Evolutionary conservation across 2,329 filamentous ascomycete species (phyloP).

Genomic region (Ophiostoma piceae): DNA sequence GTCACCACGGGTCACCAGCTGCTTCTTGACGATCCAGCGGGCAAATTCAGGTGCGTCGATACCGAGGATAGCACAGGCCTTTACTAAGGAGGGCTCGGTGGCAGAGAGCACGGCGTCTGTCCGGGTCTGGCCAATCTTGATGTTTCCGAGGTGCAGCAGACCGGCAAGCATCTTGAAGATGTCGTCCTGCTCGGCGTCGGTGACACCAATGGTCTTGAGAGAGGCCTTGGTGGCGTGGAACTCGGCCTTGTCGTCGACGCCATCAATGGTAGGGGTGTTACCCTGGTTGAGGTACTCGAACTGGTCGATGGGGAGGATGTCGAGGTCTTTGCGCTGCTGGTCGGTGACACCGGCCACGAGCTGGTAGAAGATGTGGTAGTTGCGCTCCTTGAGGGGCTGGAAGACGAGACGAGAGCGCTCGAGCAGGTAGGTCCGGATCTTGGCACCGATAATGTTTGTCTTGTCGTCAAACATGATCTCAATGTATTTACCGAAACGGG

Average conservation of each 20-base stretch:
- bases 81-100: conserved; percentile 73
- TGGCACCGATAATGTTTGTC: conserved; percentile 95
- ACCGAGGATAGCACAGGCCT: conserved; percentile 78
- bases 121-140: conserved; percentile 87
- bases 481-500: conserved; percentile 98
- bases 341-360: conserved; percentile 88
- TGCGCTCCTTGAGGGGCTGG: conserved; percentile 93
- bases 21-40: conserved; percentile 99
- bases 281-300: conserved; percentile 97
- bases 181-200: conserved; percentile 64
- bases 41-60: conserved; percentile 83
- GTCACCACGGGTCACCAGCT: conserved; percentile 90
- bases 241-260: conserved; percentile 91
- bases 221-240: conserved; percentile 85
- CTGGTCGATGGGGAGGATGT: conserved; percentile 75
- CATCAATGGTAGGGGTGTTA: conserved; percentile 82
- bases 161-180: conserved; percentile 90
- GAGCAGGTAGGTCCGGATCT: conserved; percentile 91
- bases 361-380: conserved; percentile 99
- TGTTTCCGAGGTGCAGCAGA: conserved; percentile 88
- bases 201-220: conserved; percentile 79
- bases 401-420: conserved; percentile 95
- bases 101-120: conserved; percentile 80
- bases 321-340: conserved; percentile 71
- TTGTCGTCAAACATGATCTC: conserved; percentile 98